Percentiles rank a stretch among this genome's conserved stretches.
Evolutionary conservation across 208 protist species (phyloP).

Genomic region (Trypanosomatidae sp.): DNA sequence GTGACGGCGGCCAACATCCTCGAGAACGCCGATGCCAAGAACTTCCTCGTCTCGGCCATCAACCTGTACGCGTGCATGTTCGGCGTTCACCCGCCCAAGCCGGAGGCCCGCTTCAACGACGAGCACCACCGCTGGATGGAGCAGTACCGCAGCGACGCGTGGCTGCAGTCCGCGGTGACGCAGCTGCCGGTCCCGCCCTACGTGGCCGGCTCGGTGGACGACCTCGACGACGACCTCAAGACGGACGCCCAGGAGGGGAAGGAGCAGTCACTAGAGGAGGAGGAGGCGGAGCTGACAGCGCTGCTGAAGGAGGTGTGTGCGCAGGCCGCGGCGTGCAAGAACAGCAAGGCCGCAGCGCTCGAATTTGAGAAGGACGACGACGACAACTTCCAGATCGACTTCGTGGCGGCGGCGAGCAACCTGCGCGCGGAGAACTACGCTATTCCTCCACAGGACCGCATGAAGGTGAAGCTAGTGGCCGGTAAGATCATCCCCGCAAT

Average conservation of each 20-base stretch:
- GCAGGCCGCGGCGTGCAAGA: conserved; percentile 41
- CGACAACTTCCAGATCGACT: conserved; percentile 96
- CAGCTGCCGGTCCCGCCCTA: conserved; percentile 41
- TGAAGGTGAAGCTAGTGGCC: conserved; percentile 94
- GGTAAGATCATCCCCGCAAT: conserved; percentile 99
- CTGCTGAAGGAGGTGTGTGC: conserved; percentile 43
- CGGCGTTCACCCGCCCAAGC: conserved; percentile 81
- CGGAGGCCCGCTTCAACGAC: conserved; percentile 82
- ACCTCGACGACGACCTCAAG: conserved; percentile 79
- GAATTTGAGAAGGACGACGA: conserved; percentile 98
- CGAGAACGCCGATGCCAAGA: conserved; percentile 40
- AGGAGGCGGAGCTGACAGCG: conserved; percentile 48
- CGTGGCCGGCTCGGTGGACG: conserved; percentile 52
- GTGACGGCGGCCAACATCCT: conserved; percentile 23
- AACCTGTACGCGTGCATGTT: conserved; percentile 90
- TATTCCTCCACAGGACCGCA: conserved; percentile 87
- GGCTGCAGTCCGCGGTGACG: conserved; percentile 42
- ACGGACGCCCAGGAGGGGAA: conserved; percentile 26
- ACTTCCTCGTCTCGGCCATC: conserved; percentile 72
- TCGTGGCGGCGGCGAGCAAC: conserved; percentile 92
- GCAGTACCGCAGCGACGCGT: conserved; percentile 68
- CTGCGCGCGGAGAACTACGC: conserved; percentile 93
- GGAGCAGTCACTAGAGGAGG: conserved; percentile 26
- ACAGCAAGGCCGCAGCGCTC: conserved; percentile 50
- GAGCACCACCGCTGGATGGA: conserved; percentile 83